These are phyloP conservation scores for Immersiella caudata DNA, from an alignment of 495 filamentous ascomycete genomes.

Conservation along the genomic window DNA sequence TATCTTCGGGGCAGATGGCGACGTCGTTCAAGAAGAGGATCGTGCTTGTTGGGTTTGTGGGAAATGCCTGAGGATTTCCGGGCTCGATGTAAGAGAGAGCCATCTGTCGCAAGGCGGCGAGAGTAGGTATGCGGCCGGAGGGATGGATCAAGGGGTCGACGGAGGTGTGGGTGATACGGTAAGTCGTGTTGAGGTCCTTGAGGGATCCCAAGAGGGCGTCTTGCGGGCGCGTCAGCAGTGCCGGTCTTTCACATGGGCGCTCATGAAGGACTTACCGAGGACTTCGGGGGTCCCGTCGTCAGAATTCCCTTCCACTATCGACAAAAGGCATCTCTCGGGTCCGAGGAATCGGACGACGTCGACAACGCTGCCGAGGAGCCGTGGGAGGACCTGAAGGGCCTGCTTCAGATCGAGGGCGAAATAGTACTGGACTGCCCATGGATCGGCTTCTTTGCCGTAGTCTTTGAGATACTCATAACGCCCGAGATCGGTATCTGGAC, in stretches of 20 bases:
- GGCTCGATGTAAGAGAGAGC: not conserved
- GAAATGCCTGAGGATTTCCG: not conserved
- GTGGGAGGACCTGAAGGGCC: slow-evolving; percentile 47
- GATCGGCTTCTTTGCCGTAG: slow-evolving; percentile 41
- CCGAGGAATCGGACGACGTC: slow-evolving; percentile 54
- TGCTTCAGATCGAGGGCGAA: slow-evolving; percentile 54
- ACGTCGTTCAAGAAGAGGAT: slow-evolving; percentile 57
- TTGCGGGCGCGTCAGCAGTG: not conserved
- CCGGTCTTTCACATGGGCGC: too few relatives aligned
- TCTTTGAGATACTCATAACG: slow-evolving; percentile 38
- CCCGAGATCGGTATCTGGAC: not conserved
- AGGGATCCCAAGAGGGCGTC: slow-evolving; percentile 48
- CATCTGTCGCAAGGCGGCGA: slow-evolving; percentile 53
- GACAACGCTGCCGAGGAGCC: slow-evolving; percentile 49
- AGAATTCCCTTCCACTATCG: slow-evolving; percentile 54
- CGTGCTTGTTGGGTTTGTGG: slow-evolving; percentile 36
- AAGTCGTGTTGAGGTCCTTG: not conserved
- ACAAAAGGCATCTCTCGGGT: slow-evolving; percentile 49
- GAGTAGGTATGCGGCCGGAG: slow-evolving; percentile 40
- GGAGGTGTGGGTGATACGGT: slow-evolving; percentile 45
- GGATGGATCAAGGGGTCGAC: slow-evolving; percentile 32
- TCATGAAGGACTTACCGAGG: slow-evolving; percentile 43
- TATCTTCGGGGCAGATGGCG: slow-evolving; percentile 52
- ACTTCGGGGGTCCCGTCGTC: slow-evolving; percentile 55
- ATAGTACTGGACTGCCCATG: slow-evolving; percentile 41